These are phyloP conservation scores for Pseudonectria foliicola DNA, from an alignment of 2,329 filamentous ascomycete species.

Conservation along the genomic window DNA sequence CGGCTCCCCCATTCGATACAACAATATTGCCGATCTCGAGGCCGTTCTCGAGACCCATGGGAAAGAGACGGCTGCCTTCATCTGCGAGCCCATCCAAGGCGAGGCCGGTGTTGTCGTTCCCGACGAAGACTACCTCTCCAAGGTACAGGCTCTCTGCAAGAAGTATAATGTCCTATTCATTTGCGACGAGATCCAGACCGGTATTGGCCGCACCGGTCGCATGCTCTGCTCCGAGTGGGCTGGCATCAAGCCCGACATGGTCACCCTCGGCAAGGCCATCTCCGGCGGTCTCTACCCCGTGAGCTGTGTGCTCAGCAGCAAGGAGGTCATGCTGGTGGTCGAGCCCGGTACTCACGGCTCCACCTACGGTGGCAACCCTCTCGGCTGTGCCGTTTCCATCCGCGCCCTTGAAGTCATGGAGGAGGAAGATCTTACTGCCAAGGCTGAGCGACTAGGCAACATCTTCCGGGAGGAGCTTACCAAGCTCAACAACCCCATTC, in stretches of 20 bases:
- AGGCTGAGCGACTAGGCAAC: constrained; percentile 72
- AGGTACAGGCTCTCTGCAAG: constrained; percentile 79
- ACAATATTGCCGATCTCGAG: constrained; percentile 75
- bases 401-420: constrained; percentile 88
- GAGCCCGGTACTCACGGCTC: constrained; percentile 96
- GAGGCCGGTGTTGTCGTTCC: constrained; percentile 96
- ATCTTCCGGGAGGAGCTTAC: constrained; percentile 74
- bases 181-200: constrained; percentile 97
- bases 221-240: constrained; percentile 94
- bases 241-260: constrained; percentile 88
- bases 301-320: constrained; percentile 78
- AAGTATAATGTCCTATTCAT: constrained; percentile 95
- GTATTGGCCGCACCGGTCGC: constrained; percentile 88
- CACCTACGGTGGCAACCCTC: constrained; percentile 95
- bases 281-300: constrained; percentile 99
- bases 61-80: constrained; percentile 80
- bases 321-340: constrained; percentile 90
- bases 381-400: constrained; percentile 93
- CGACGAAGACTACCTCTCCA: constrained; percentile 76
- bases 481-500: constrained; percentile 70
- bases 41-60: constrained; percentile 74
- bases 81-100: constrained; percentile 94
- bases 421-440: constrained; percentile 81
- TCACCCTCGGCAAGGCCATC: constrained; percentile 94
- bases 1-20: constrained; percentile 71